Conservation (phyloP, 768 basidiomycete species). For the Russula brevipes region DNA sequence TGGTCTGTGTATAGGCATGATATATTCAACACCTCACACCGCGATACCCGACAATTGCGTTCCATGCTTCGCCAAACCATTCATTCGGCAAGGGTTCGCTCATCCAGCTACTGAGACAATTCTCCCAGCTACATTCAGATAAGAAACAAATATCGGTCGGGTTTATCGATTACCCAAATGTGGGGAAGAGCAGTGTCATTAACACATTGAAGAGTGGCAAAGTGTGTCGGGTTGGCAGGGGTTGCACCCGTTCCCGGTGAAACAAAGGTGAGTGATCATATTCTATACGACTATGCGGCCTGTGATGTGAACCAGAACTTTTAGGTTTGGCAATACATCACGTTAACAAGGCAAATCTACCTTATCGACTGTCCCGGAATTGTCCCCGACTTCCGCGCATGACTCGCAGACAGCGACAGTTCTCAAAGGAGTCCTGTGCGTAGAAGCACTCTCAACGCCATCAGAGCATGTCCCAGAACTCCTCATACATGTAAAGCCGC, state of each 20-base stretch:
- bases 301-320: neutral
- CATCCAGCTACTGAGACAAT: constrained; percentile 94
- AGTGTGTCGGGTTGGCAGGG: constrained; percentile 92
- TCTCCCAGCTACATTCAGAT: constrained; percentile 94
- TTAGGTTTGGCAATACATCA: constrained; percentile 98
- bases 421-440: constrained; percentile 93
- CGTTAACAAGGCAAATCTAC: constrained; percentile 91
- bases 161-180: constrained; percentile 97
- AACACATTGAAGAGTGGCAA: constrained; percentile 98
- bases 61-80: constrained; percentile 98
- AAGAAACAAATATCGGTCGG: constrained; percentile 99
- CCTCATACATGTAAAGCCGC: constrained; percentile 85
- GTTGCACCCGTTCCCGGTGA: constrained; percentile 97
- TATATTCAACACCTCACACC: constrained; percentile 95
- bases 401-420: constrained; percentile 90
- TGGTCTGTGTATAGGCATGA: constrained; percentile 56
- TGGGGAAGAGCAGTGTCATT: constrained; percentile 95
- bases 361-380: constrained; percentile 99
- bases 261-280: constrained; percentile 68
- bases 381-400: constrained; percentile 84
- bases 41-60: constrained; percentile 92
- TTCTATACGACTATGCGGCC: neutral
- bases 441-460: constrained; percentile 89
- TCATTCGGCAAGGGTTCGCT: constrained; percentile 98
- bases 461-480: constrained; percentile 88